Evolutionary conservation across 2,329 filamentous ascomycete genomes (phyloP).

Genomic region (Nothophaeocryptopus gaeumannii): DNA sequence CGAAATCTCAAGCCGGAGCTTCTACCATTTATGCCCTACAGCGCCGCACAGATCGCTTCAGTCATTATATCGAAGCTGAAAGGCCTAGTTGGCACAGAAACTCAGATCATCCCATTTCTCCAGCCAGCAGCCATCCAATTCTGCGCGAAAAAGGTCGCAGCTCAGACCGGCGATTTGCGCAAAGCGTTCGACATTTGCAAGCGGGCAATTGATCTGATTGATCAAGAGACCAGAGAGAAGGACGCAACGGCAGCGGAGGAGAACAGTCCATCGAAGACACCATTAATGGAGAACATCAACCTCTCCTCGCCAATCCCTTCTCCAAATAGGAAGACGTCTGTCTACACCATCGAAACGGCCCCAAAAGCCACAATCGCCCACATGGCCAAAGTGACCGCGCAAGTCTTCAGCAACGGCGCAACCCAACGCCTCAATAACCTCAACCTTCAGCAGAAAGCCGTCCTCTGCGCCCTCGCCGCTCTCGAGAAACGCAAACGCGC

Average conservation of each 20-base stretch:
- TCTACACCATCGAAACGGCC: conserved; percentile 71
- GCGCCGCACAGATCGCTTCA: conserved; percentile 76
- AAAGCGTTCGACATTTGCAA: conserved; percentile 95
- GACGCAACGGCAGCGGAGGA: conserved; percentile 61
- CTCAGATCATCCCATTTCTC: conserved; percentile 70
- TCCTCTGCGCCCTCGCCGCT: conserved; percentile 81
- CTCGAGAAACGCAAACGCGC: conserved; percentile 72
- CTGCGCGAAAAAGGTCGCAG: conserved; percentile 89
- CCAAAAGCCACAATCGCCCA: conserved; percentile 87
- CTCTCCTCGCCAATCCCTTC: conserved; percentile 56
- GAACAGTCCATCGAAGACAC: conserved; percentile 64
- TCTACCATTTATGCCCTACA: conserved; percentile 90
- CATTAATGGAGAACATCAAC: conserved; percentile 79
- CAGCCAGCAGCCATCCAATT: conserved; percentile 92
- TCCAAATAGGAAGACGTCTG: conserved; percentile 39
- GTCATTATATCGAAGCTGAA: conserved; percentile 83
- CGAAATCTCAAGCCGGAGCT: conserved; percentile 87
- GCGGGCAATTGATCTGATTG: conserved; percentile 82
- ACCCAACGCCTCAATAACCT: conserved; percentile 78
- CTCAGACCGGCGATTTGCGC: conserved; percentile 88
- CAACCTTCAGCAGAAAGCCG: conserved; percentile 95
- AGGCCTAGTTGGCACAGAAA: conserved; percentile 51
- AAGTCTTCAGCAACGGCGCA: conserved; percentile 86
- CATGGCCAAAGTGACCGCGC: conserved; percentile 84
- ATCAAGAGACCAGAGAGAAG: conserved; percentile 75